These are phyloP conservation scores for Voacanga thouarsii DNA, from an alignment of 257 asterid species.

Conservation along the genomic window DNA sequence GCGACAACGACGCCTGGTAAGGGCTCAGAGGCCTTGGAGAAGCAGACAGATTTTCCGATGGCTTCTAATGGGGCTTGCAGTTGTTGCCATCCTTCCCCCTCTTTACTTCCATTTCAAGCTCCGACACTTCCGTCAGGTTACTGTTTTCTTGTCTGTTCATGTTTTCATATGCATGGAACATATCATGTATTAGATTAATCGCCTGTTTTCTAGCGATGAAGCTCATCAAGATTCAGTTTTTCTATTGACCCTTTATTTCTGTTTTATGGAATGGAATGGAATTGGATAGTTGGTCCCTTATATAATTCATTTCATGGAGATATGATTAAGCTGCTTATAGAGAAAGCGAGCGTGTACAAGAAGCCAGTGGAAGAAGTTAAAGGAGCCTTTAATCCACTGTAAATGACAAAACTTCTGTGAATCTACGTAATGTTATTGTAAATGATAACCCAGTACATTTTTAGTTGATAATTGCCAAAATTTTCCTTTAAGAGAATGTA, in stretches of 20 bases:
- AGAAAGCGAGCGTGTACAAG: no score
- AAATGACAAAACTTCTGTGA: not conserved
- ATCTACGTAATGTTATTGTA: not conserved
- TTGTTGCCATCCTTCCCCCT: conserved; percentile 75
- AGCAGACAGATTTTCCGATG: conserved; percentile 47
- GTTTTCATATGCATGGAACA: not conserved
- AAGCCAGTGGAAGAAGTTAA: no score
- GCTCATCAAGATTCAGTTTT: not conserved
- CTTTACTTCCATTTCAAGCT: conserved; percentile 85
- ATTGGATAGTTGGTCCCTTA: not conserved
- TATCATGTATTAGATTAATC: not conserved
- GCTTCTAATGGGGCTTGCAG: conserved; percentile 61
- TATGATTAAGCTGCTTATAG: no score
- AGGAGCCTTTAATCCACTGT: not conserved
- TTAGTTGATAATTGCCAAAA: no score
- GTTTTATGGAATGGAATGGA: not conserved
- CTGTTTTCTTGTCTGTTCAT: conserved; percentile 15
- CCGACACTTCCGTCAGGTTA: conserved; percentile 64
- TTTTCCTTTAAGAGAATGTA: no score
- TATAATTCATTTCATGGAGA: no score
- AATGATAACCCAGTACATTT: not conserved
- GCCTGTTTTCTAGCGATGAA: not conserved
- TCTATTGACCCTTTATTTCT: not conserved
- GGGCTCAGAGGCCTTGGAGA: conserved; percentile 30
- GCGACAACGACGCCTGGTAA: conserved; percentile 48